Evolutionary conservation across 2,329 filamentous ascomycete genomes (phyloP).

Genomic region (Arthrobotrys musiformis): DNA sequence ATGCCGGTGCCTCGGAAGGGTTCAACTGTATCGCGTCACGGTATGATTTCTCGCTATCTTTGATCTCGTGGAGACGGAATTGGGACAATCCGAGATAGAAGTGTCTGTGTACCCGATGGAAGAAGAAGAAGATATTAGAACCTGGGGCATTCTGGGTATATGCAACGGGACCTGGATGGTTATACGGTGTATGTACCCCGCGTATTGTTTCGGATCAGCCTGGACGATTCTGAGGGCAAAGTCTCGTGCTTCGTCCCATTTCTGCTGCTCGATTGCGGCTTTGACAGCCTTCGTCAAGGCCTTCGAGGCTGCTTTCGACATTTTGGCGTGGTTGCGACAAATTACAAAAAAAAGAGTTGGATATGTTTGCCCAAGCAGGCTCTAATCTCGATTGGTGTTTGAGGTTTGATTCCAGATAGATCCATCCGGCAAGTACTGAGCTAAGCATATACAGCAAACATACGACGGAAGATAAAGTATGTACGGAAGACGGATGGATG

Average conservation of each 20-base stretch:
- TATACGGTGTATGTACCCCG: slow-evolving; percentile 53
- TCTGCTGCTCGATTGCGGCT: slow-evolving; percentile 78
- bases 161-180: background rate
- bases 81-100: slow-evolving; percentile 88
- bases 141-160: background rate
- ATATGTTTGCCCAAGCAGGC: slow-evolving; percentile 1
- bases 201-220: slow-evolving; percentile 80
- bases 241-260: slow-evolving; percentile 79
- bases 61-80: slow-evolving; percentile 77
- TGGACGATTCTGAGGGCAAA: slow-evolving; percentile 76
- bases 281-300: slow-evolving; percentile 80
- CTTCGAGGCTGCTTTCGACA: slow-evolving; percentile 48
- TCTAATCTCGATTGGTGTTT: background rate
- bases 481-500: background rate
- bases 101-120: slow-evolving; percentile 66
- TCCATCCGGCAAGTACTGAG: background rate
- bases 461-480: too few relatives aligned
- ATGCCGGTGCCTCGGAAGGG: slow-evolving; percentile 81
- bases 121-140: slow-evolving; percentile 24
- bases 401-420: background rate
- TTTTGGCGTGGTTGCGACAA: slow-evolving; percentile 26
- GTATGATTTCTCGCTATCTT: slow-evolving; percentile 82
- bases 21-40: slow-evolving; percentile 74
- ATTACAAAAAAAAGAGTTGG: slow-evolving; percentile 7
- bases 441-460: too few relatives aligned